Evolutionary conservation across 345 rosid genomes (phyloP).

Genomic region (Eucalyptus guilfoylei): DNA sequence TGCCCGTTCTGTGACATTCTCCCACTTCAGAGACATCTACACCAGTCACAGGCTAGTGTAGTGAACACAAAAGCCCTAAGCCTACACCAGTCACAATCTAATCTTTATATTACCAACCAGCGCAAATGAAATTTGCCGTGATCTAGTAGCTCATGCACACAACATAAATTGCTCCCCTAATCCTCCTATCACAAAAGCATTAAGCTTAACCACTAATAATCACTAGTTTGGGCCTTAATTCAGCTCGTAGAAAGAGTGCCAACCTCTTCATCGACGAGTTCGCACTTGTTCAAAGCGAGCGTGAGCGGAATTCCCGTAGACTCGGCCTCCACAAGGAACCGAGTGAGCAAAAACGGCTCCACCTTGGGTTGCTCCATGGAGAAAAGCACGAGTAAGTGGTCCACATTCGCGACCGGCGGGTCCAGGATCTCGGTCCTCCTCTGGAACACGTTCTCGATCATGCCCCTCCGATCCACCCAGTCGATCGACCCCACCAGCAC

Average conservation of each 20-base stretch:
- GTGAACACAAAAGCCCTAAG: background rate
- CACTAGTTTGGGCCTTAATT: background rate
- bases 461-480: slow-evolving; percentile 79
- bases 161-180: background rate
- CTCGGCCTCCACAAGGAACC: slow-evolving; percentile 88
- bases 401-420: slow-evolving; percentile 92
- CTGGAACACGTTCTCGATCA: slow-evolving; percentile 82
- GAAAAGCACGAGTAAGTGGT: slow-evolving; percentile 67
- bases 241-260: background rate
- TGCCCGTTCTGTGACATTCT: background rate
- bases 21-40: background rate
- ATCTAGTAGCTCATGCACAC: background rate
- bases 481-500: slow-evolving; percentile 82
- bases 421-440: slow-evolving; percentile 52
- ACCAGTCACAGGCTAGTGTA: background rate
- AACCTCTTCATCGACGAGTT: slow-evolving; percentile 65
- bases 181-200: background rate
- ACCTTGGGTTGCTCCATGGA: slow-evolving; percentile 69
- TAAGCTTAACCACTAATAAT: background rate
- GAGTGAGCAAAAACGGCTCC: slow-evolving; percentile 69
- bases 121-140: background rate
- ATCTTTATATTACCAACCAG: background rate
- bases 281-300: slow-evolving; percentile 70
- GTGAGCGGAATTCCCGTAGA: slow-evolving; percentile 70
- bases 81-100: background rate